These are phyloP conservation scores for Aspergillus intermedius DNA, from an alignment of 2,329 filamentous ascomycete genomes.

Conservation along the genomic window DNA sequence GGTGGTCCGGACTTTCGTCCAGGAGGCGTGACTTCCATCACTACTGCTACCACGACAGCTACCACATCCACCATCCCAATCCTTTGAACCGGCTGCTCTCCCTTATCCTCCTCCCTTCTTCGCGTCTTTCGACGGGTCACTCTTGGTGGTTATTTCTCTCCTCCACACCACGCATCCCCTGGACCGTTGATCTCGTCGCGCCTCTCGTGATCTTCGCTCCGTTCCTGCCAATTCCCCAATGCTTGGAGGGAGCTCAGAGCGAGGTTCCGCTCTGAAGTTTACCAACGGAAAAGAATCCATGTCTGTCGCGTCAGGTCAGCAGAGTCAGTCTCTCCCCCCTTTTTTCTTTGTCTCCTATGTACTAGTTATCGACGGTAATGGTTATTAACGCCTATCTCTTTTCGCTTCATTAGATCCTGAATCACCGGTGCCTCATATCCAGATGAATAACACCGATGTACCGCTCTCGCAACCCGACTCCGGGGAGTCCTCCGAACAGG, in stretches of 20 bases:
- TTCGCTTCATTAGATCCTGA: conserved; percentile 18
- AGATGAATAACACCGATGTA: conserved; percentile 15
- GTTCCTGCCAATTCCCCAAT: conserved; percentile 22
- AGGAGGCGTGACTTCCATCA: conserved; percentile 20
- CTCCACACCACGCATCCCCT: conserved; percentile 6
- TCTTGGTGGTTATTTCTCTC: conserved; percentile 12
- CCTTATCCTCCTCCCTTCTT: conserved; percentile 2
- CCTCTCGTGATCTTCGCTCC: conserved; percentile 13
- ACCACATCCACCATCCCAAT: no score
- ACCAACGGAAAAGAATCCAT: conserved; percentile 28
- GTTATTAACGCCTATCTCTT: conserved; percentile 1
- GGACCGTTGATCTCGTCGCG: conserved; percentile 5
- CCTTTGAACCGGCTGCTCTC: no score
- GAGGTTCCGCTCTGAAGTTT: conserved; percentile 21
- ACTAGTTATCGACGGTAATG: conserved; percentile 8
- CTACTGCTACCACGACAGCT: no score
- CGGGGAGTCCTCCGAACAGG: conserved; percentile 9
- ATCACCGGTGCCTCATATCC: conserved; percentile 15
- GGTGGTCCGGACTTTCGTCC: conserved; percentile 18
- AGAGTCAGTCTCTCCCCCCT: conserved; percentile 22
- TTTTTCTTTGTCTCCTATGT: not conserved
- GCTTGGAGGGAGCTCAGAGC: conserved; percentile 28
- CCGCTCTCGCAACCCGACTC: conserved; percentile 15
- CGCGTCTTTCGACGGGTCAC: conserved; percentile 16
- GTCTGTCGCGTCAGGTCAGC: conserved; percentile 22